These are phyloP conservation scores for Colletotrichum truncatum DNA, from an alignment of 2,329 filamentous ascomycete genomes.

Conservation along the genomic window DNA sequence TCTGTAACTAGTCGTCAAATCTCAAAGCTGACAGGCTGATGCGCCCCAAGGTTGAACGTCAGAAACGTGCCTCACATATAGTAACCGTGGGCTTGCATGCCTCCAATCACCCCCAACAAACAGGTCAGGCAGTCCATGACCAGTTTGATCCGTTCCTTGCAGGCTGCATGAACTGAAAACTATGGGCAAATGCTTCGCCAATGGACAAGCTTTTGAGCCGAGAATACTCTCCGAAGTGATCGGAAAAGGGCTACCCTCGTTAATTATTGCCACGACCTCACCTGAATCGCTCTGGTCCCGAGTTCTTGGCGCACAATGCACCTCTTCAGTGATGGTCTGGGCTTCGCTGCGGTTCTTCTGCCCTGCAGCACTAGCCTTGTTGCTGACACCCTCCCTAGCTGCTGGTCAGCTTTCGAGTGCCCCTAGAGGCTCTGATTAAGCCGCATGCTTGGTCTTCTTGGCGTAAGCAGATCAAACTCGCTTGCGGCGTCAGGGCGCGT, in stretches of 20 bases:
- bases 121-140: background rate
- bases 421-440: background rate
- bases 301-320: slow-evolving; percentile 4
- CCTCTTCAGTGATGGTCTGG: background rate
- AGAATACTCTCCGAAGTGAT: background rate
- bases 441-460: slow-evolving; percentile 1
- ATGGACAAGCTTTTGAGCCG: background rate
- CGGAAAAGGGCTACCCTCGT: background rate
- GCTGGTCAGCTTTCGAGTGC: background rate
- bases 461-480: slow-evolving; percentile 25
- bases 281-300: background rate
- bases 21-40: slow-evolving; percentile 3
- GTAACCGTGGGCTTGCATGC: slow-evolving; percentile 1
- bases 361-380: background rate
- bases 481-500: slow-evolving; percentile 22
- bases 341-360: background rate
- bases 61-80: slow-evolving; percentile 17
- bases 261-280: background rate
- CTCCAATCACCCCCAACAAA: background rate
- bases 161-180: slow-evolving; percentile 5
- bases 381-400: background rate
- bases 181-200: background rate
- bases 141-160: background rate
- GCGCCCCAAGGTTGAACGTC: background rate
- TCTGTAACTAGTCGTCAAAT: background rate